Base-by-base conservation (phyloP, 78 protist species). In the Dictyostelium discoideum region DNA sequence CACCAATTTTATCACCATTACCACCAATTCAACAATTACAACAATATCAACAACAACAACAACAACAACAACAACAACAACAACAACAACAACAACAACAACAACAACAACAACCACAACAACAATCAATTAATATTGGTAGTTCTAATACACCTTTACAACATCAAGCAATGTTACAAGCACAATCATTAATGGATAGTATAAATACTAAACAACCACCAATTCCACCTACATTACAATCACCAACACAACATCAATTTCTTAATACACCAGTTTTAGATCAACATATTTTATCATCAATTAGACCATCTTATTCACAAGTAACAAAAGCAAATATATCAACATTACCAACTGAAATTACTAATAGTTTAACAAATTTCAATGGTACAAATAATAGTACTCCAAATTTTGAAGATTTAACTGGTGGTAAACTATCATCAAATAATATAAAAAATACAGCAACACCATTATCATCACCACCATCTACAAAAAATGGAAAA, bases 201-300 rank as follows among this genome's bases (percentile, higher is more conserved):
- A 77, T 40, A 6, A 77, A 37, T 44, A 29, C 29, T n/a, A 29
- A 81, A 14, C n/a, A 32, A 65, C 37, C 87, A 84, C 22, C 88
- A 18, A 20, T 74, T 0, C 50, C 73, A 63, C 24, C 76, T 14
- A 84, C 88, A 63, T 22, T 74, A 37, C 50, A 22, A 63, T 13
- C 76, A 29, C 63, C 88, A 37, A 69, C 88, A 29, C 26, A 74
- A 60, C 72, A 1, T 29, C 40, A 32, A 67, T 29, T 40, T 42
- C 32, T 54, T 44, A 85, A 40, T 69, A 69, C 89, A 85, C 60
- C 89, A 85, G 18, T 40, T 48, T 85, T 29, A 73, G 42, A 85
- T 54, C 81, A 74, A 32, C 81, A 74, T 3, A 74, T 74, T 74
- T 32, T 74, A 37, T 37, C 81, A 3, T 74, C 81, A 11, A 32